These are phyloP conservation scores for Pisolithus orientalis DNA, from an alignment of 768 basidiomycete genomes.

Conservation along the genomic window DNA sequence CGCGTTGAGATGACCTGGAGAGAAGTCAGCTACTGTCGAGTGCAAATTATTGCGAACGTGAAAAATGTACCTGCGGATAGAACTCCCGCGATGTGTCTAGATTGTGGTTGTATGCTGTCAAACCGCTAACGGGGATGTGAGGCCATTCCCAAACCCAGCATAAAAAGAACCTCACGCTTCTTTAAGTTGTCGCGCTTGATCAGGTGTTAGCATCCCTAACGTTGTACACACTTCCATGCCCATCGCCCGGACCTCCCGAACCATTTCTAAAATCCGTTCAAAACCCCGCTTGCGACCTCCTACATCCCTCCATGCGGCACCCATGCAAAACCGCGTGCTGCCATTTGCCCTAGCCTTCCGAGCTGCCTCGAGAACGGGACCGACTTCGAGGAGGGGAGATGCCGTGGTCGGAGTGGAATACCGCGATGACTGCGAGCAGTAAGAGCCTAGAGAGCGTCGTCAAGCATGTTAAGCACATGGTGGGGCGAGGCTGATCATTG, in stretches of 20 bases:
- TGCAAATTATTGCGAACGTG: neutral
- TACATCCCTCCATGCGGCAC: slow-evolving; percentile 95
- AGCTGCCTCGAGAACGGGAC: slow-evolving; percentile 90
- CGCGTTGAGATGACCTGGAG: slow-evolving; percentile 89
- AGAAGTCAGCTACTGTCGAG: slow-evolving; percentile 2
- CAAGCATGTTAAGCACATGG: neutral
- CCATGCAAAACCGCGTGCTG: slow-evolving; percentile 98
- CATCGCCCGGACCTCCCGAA: slow-evolving; percentile 84
- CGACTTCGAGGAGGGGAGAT: slow-evolving; percentile 78
- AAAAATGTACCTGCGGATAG: slow-evolving; percentile 72
- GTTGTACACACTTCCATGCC: slow-evolving; percentile 99
- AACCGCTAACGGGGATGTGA: slow-evolving; percentile 44
- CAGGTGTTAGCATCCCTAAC: slow-evolving; percentile 91
- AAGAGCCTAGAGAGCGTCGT: slow-evolving; percentile 57
- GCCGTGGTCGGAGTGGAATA: slow-evolving; percentile 88
- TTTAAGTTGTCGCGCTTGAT: slow-evolving; percentile 88
- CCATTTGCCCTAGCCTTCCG: slow-evolving; percentile 93
- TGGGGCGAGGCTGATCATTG: slow-evolving; percentile 2
- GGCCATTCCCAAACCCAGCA: neutral
- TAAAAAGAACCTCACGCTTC: slow-evolving; percentile 62
- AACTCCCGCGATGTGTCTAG: slow-evolving; percentile 96
- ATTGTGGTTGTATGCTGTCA: slow-evolving; percentile 99
- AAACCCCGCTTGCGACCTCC: slow-evolving; percentile 91
- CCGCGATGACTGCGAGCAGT: slow-evolving; percentile 96
- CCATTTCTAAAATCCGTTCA: slow-evolving; percentile 90